phyloP scores from a whole-genome alignment of 345 rosid genomes.

The Hirschfeldia incana region DNA sequence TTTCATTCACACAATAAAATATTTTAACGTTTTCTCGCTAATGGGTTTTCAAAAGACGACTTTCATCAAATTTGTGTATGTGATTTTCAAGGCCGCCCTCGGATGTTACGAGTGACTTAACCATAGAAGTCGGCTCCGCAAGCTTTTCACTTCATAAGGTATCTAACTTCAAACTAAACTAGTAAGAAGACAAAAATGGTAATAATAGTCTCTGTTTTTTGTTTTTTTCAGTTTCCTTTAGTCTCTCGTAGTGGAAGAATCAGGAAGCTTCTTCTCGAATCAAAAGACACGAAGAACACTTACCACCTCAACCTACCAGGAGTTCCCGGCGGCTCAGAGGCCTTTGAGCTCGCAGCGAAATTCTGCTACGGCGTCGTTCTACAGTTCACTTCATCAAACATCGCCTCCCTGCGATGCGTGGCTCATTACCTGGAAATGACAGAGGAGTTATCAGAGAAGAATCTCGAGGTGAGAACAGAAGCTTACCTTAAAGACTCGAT shows the following conservation, averaged over 20 bases:
- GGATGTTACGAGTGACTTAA: slow-evolving; percentile 89
- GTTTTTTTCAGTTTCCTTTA: slow-evolving; percentile 66
- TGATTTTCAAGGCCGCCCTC: slow-evolving; percentile 88
- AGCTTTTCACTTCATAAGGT: slow-evolving; percentile 94
- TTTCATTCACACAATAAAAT: neutral
- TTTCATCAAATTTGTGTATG: neutral
- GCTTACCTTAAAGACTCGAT: slow-evolving; percentile 62
- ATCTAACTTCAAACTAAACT: neutral
- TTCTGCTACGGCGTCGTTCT: slow-evolving; percentile 83
- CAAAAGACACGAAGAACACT: slow-evolving; percentile 63
- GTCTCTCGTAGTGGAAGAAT: slow-evolving; percentile 90
- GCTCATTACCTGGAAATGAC: slow-evolving; percentile 97
- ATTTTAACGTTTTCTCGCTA: neutral
- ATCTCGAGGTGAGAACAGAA: slow-evolving; percentile 71
- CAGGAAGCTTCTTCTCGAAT: slow-evolving; percentile 63
- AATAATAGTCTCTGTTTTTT: neutral
- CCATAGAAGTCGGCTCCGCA: slow-evolving; percentile 74
- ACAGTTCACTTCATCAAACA: slow-evolving; percentile 65
- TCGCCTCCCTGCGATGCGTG: slow-evolving; percentile 66
- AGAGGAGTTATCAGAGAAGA: slow-evolving; percentile 81
- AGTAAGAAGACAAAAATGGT: neutral
- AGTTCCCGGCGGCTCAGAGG: slow-evolving; percentile 90
- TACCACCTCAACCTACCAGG: slow-evolving; percentile 56
- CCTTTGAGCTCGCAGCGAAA: slow-evolving; percentile 94
- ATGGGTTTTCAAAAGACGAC: neutral